Evolutionary conservation across 1,284 basidiomycete genomes (phyloP), one percentile per base, ranked within the genome.

Genomic region (Pholiota adiposa): DNA sequence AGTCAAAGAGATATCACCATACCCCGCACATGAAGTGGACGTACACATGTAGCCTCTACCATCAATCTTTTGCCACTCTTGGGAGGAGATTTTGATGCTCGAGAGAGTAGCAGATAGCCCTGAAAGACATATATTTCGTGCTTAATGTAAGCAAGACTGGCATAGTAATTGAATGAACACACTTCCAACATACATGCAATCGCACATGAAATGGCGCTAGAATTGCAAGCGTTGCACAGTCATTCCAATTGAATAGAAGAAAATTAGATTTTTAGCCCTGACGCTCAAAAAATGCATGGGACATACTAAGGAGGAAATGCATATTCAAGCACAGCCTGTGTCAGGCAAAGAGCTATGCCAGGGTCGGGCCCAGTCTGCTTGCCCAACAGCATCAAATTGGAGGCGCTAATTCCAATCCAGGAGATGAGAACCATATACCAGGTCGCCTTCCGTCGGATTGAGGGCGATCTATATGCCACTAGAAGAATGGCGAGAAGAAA

Each of bases 361-460:
- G 51, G 51, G 5, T 38, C 21, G 2, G 51, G 33, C 16, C 51
- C 51, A 11, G 51, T 53, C n/a, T 53, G 51, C 25, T 53, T 19
- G 12, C 54, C 54, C 2, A 55, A 2, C 19, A 55, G 6, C n/a
- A 55, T 23, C 19, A 55, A 46, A 23, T 55, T 55, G 19, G 54
- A 41, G 21, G 41, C 11, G 23, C 54, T 48, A 14, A 33, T 34
- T 4, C 34, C n/a, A 36, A 46, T n/a, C 54, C 54, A 55, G 25
- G 40, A 33, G 18, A 31, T n/a, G 18, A 48, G 4, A 14, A 46
- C 27, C 54, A 55, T 55, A 14, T 44, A 44, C 44, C 41, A 46
- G 2, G 54, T 55, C 29, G 44, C n/a, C 9, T 12, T 48, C 18
- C 44, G 41, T 11, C 41, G 40, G 2, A 55, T 23, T 2, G 16